Evolutionary conservation across 2,329 filamentous ascomycete genomes (phyloP).

Genomic region (Sarocladium brachiariae): DNA sequence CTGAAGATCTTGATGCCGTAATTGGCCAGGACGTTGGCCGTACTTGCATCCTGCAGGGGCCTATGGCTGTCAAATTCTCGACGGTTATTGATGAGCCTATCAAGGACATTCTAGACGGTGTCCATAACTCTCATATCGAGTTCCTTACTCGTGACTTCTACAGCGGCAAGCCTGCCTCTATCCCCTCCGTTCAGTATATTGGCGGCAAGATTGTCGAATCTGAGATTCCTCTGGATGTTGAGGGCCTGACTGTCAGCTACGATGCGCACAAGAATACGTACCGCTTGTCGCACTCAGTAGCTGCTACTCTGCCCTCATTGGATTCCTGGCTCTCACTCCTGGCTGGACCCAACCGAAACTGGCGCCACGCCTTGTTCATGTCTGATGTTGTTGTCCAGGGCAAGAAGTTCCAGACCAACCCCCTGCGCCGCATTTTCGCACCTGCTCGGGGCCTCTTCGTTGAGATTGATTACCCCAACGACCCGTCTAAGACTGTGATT

Average conservation of each 20-base stretch:
- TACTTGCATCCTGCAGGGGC: slow-evolving; percentile 93
- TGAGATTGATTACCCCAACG: slow-evolving; percentile 76
- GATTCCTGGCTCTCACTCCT: slow-evolving; percentile 85
- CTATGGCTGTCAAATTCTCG: slow-evolving; percentile 85
- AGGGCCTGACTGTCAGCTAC: slow-evolving; percentile 78
- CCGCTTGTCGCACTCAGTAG: slow-evolving; percentile 69
- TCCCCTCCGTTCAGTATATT: slow-evolving; percentile 91
- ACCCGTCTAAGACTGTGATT: slow-evolving; percentile 78
- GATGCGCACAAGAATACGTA: slow-evolving; percentile 75
- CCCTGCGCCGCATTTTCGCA: slow-evolving; percentile 83
- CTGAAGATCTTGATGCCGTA: slow-evolving; percentile 92
- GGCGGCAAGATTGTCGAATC: slow-evolving; percentile 76
- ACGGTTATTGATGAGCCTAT: slow-evolving; percentile 88
- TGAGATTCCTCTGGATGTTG: slow-evolving; percentile 68
- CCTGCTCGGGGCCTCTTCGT: slow-evolving; percentile 82
- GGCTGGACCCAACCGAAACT: slow-evolving; percentile 78
- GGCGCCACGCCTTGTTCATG: slow-evolving; percentile 91
- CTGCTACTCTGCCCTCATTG: slow-evolving; percentile 65
- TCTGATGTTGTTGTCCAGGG: slow-evolving; percentile 92
- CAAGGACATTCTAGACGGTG: slow-evolving; percentile 85
- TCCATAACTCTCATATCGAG: slow-evolving; percentile 83
- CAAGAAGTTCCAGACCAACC: slow-evolving; percentile 95
- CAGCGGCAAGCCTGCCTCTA: slow-evolving; percentile 59
- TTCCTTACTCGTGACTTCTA: slow-evolving; percentile 76
- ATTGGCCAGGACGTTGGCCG: slow-evolving; percentile 93